Evolutionary conservation across 2,329 filamentous ascomycete species (phyloP).

Genomic region (Chrysoporthe puriensis): DNA sequence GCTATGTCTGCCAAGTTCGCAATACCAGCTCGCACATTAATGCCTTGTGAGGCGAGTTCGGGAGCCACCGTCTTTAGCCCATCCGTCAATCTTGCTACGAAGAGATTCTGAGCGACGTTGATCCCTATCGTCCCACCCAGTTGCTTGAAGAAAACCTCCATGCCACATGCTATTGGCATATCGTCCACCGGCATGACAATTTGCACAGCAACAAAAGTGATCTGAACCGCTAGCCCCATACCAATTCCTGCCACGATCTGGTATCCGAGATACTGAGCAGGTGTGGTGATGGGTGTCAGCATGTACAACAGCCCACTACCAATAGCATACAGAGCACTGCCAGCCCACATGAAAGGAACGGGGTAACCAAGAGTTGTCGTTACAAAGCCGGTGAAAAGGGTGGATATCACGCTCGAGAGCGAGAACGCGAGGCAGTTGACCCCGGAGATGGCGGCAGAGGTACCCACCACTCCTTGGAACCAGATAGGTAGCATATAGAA

Average conservation of each 20-base stretch:
- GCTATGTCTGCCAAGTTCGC: constrained; percentile 3
- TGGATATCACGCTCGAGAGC: constrained; percentile 10
- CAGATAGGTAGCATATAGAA: constrained; percentile 19
- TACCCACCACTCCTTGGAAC: constrained; percentile 18
- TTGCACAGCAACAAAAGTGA: constrained; percentile 19
- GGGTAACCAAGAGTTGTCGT: constrained; percentile 11
- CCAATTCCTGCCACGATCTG: constrained; percentile 21
- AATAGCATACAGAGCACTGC: constrained; percentile 14
- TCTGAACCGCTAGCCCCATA: constrained; percentile 19
- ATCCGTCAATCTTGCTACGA: constrained; percentile 2
- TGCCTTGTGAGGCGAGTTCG: constrained; percentile 3
- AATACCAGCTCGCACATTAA: neutral
- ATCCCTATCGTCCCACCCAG: constrained; percentile 11
- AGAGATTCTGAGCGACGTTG: constrained; percentile 13
- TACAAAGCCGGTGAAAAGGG: constrained; percentile 13
- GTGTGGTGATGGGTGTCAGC: neutral
- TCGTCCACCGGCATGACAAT: constrained; percentile 14
- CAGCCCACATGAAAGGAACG: constrained; percentile 14
- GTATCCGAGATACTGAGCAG: neutral
- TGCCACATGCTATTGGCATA: constrained; percentile 10
- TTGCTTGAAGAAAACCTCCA: constrained; percentile 15
- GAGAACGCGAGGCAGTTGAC: constrained; percentile 19
- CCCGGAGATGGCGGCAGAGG: constrained; percentile 18
- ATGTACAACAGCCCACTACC: constrained; percentile 18
- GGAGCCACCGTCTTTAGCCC: neutral